These are phyloP conservation scores for Begonia masoniana DNA, from an alignment of 306 rosid species.

Conservation along the genomic window DNA sequence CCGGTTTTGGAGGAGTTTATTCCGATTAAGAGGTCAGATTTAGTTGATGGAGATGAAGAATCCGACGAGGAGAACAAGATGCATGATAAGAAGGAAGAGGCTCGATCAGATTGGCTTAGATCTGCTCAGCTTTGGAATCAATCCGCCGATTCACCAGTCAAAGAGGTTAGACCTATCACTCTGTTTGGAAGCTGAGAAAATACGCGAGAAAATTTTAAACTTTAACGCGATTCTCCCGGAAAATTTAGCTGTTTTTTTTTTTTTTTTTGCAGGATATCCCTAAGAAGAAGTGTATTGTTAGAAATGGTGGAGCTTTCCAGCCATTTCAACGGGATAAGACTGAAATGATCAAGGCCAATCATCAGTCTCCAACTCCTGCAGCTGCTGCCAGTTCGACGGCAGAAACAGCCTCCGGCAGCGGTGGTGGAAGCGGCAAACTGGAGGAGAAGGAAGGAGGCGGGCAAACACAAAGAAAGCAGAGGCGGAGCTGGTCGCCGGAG, in stretches of 20 bases:
- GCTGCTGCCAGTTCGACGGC: constrained; percentile 42
- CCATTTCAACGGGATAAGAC: constrained; percentile 64
- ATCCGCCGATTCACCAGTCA: constrained; percentile 27
- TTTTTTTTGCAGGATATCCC: not conserved
- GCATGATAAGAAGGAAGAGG: constrained; percentile 35
- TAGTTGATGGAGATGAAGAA: constrained; percentile 21
- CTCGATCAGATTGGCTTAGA: constrained; percentile 82
- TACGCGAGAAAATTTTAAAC: not conserved
- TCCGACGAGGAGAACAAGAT: constrained; percentile 14
- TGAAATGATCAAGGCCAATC: constrained; percentile 21
- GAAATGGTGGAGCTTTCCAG: constrained; percentile 64
- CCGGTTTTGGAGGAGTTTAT: constrained; percentile 72
- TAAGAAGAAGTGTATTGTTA: constrained; percentile 38
- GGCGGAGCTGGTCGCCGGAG: constrained; percentile 89
- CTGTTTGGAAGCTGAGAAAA: not conserved
- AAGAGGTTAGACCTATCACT: constrained; percentile 26
- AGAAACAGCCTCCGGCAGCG: constrained; percentile 22
- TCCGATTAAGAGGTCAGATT: constrained; percentile 48
- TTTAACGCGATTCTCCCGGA: not conserved
- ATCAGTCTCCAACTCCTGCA: constrained; percentile 20
- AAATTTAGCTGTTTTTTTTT: not conserved
- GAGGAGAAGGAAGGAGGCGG: constrained; percentile 45
- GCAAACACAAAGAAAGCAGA: constrained; percentile 55
- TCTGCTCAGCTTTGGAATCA: constrained; percentile 85
- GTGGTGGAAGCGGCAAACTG: constrained; percentile 21